A percentile compares a stretch with the other conserved stretches of the same genome.
Evolutionary conservation across 768 basidiomycete genomes (phyloP).

Genomic region (Trametes punicea): DNA sequence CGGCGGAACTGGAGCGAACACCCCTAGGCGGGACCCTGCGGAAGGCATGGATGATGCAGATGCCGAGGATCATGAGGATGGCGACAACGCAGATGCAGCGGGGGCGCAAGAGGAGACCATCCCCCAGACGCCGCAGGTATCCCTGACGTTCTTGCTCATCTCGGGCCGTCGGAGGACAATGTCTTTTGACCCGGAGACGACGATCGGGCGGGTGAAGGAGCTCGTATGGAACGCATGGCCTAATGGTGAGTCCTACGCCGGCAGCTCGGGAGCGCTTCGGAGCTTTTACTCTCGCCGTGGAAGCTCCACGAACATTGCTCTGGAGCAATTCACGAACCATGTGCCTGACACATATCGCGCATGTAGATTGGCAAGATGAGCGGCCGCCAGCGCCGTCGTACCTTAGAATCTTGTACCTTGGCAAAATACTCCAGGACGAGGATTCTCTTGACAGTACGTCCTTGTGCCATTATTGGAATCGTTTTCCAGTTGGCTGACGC

Average conservation of each 20-base stretch:
- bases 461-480: slow-evolving; percentile 1
- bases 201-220: slow-evolving; percentile 77
- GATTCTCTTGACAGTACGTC: slow-evolving; percentile 66
- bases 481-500: not conserved
- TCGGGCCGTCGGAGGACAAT: slow-evolving; percentile 67
- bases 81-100: slow-evolving; percentile 1
- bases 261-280: not conserved
- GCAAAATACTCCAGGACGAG: slow-evolving; percentile 81
- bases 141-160: slow-evolving; percentile 69
- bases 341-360: slow-evolving; percentile 4
- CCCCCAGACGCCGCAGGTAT: slow-evolving; percentile 61
- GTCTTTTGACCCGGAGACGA: slow-evolving; percentile 71
- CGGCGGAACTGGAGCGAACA: slow-evolving; percentile 23
- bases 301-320: not conserved
- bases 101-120: slow-evolving; percentile 25
- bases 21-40: slow-evolving; percentile 15
- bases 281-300: not conserved
- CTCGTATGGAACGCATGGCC: slow-evolving; percentile 84
- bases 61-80: slow-evolving; percentile 14
- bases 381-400: slow-evolving; percentile 75
- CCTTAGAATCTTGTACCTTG: slow-evolving; percentile 71
- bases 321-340: not conserved
- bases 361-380: slow-evolving; percentile 72
- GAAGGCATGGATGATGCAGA: slow-evolving; percentile 16
- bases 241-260: slow-evolving; percentile 42